Evolutionary conservation across 352 stramenopile genomes (phyloP), one percentile per base, ranked within the genome.

Genomic region (Phytophthora tentaculata): DNA sequence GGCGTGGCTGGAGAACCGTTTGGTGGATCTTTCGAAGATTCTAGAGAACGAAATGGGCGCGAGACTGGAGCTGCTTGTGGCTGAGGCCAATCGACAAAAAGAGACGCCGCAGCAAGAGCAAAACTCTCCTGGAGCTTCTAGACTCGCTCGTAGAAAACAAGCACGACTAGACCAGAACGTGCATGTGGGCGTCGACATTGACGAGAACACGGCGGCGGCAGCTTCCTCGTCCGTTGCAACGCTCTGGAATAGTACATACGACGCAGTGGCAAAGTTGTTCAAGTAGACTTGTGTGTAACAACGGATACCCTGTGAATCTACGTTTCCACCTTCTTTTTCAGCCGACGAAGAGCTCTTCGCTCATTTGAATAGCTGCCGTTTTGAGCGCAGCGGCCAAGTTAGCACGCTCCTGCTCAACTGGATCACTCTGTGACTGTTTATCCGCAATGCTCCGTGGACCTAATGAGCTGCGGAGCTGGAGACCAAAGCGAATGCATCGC

Each of bases 1-100:
- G 43, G 60, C 68, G 37, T 86, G 76, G 76, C 75, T 88, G 7
- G 76, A 84, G 59, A 64, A 77, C 28, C 76, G 70, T 55, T 43
- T 88, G 13, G 66, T 55, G 17, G 51, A 79, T 48, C 58, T 88
- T 24, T 67, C 63, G n/a, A 44, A 60, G 17, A 66, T 83, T 22
- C 17, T 86, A 22, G 79, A 88, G 64, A 65, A 58, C 1, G 79
- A 80, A 49, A 69, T 68, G 60, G 65, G 65, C 13, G 45, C 51
- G 10, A 47, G 55, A 9, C 9, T 71, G 22, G 52, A 72, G 48
- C 43, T 63, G 44, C 51, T 77, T 13, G 57, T 49, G 56, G 44
- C 22, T 8, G 47, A 65, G 24, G 16, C 50, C 37, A 56, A 60
- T 17, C 20, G 26, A 49, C 50, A 61, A 28, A 56, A 60, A 24